Percentiles rank a stretch among this genome's conserved stretches.
phyloP scores from a whole-genome alignment of 192 early-diverging fungal species.

The Nowakowskiella sp. region DNA sequence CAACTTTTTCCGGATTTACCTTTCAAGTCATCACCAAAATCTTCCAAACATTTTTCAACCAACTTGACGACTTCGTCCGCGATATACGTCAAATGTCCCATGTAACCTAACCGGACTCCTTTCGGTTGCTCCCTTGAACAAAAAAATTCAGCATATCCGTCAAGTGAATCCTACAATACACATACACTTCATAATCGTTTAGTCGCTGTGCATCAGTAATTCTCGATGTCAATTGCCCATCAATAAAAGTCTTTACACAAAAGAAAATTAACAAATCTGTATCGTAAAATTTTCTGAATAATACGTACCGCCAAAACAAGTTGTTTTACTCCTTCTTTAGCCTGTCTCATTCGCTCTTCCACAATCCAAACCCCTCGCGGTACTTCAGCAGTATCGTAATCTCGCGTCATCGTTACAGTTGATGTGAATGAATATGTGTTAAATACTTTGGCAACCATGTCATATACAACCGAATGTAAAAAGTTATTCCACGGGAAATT shows the following conservation, averaged over 20 bases:
- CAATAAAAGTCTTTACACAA: constrained; percentile 56
- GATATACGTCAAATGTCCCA: constrained; percentile 98
- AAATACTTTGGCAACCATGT: constrained; percentile 96
- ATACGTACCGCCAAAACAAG: constrained; percentile 41
- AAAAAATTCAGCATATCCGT: constrained; percentile 4
- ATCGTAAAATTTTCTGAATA: not conserved
- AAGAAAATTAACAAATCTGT: constrained; percentile 5
- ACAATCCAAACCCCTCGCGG: not conserved
- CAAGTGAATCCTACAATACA: not conserved
- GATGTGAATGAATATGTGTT: constrained; percentile 72
- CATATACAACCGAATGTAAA: constrained; percentile 95
- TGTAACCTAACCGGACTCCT: constrained; percentile 88
- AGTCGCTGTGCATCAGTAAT: constrained; percentile 76
- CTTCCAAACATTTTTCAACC: constrained; percentile 60
- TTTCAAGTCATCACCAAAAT: constrained; percentile 35
- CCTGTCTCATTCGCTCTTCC: constrained; percentile 37
- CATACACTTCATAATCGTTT: constrained; percentile 77
- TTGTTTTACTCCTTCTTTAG: constrained; percentile 35
- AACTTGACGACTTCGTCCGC: constrained; percentile 91
- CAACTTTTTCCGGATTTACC: constrained; percentile 12
- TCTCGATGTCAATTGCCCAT: constrained; percentile 74
- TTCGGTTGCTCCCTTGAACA: constrained; percentile 63
- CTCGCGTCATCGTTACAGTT: constrained; percentile 18
- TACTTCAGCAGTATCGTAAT: not conserved
- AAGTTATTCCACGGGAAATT: constrained; percentile 97